A percentile compares a stretch with the other conserved stretches of the same genome.
Evolutionary conservation across 345 rosid genomes (phyloP).

Genomic region (Arabidopsis arenosa): DNA sequence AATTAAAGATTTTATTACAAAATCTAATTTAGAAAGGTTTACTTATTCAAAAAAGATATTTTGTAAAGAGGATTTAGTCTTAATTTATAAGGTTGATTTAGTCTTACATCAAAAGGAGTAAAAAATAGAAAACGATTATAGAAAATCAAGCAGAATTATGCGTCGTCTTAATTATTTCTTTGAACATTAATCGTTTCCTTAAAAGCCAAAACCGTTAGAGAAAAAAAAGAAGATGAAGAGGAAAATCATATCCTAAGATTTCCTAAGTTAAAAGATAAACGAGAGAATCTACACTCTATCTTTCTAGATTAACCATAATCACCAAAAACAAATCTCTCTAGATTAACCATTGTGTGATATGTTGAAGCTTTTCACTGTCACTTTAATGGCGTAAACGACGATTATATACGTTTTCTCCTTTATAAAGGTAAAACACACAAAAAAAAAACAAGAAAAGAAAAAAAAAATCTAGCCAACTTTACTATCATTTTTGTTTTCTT

Average conservation of each 20-base stretch:
- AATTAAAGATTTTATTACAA: background rate
- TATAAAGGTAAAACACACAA: conserved; percentile 2
- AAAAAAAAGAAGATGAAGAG: background rate
- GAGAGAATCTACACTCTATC: background rate
- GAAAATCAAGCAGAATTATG: conserved; percentile 24
- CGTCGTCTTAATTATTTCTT: background rate
- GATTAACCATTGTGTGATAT: background rate
- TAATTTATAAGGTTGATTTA: background rate
- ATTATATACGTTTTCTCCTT: background rate
- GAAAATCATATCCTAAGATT: background rate
- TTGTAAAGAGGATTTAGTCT: background rate
- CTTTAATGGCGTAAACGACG: conserved; percentile 24
- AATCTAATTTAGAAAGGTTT: conserved; percentile 9
- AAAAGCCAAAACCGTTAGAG: conserved; percentile 2
- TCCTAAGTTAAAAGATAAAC: background rate
- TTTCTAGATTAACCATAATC: background rate
- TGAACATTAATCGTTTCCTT: background rate
- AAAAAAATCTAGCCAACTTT: background rate
- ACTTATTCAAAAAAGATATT: conserved; percentile 30
- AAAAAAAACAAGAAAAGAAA: background rate
- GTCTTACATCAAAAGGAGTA: background rate
- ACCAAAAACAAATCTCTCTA: background rate
- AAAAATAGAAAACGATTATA: background rate
- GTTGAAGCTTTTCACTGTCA: background rate
- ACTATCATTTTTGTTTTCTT: background rate